Evolutionary conservation across 139 green algal species (phyloP).

Genomic region (Chlamydomonas schloesseri): DNA sequence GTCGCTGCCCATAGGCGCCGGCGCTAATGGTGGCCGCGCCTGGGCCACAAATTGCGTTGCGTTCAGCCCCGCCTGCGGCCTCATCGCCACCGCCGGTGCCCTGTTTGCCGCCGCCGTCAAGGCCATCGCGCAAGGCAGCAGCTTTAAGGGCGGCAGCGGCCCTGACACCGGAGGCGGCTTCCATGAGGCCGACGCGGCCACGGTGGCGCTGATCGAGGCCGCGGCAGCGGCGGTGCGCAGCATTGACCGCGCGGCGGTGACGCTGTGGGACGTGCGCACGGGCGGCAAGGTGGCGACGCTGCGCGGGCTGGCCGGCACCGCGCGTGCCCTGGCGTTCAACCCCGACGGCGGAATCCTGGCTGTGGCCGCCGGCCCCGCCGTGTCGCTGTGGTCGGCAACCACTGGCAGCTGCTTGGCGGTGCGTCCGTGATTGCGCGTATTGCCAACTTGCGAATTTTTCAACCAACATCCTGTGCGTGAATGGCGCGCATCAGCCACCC

Average conservation of each 20-base stretch:
- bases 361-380: neutral
- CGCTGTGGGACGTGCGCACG: slow-evolving; percentile 36
- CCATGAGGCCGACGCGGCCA: neutral
- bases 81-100: slow-evolving; percentile 33
- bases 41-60: slow-evolving; percentile 13
- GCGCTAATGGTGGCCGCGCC: slow-evolving; percentile 1
- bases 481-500: no score
- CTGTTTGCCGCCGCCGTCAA: neutral
- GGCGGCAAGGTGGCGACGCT: slow-evolving; percentile 6
- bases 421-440: neutral
- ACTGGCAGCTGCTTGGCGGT: neutral
- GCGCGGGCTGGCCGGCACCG: neutral
- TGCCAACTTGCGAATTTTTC: no score
- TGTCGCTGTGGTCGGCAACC: slow-evolving; percentile 25
- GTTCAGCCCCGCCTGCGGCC: slow-evolving; percentile 39
- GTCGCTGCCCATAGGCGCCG: neutral
- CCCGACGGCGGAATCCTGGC: slow-evolving; percentile 24
- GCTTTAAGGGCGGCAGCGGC: neutral
- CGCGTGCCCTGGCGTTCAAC: slow-evolving; percentile 11
- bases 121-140: neutral
- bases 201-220: neutral
- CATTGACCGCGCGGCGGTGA: neutral
- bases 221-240: neutral
- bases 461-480: no score
- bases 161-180: neutral